A percentile compares a stretch with the other conserved stretches of the same genome.
Conservation (phyloP, 768 basidiomycete species). For the Termitomyces sp. region DNA sequence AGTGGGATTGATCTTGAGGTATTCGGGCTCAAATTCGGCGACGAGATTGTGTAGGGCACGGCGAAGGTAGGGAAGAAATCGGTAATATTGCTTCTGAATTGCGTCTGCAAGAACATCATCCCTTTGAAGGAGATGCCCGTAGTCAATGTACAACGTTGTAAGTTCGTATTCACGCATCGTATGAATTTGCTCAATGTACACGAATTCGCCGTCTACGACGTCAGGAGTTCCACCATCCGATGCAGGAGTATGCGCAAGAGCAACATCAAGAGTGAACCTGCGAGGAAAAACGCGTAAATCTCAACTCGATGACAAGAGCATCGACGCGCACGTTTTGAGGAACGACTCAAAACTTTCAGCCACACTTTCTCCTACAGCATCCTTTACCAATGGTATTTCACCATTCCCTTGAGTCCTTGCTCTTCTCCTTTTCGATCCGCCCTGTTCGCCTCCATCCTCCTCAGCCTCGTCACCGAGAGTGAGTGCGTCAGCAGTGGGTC, state of each 20-base stretch:
- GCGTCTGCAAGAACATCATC: slow-evolving; percentile 94
- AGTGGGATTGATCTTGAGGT: slow-evolving; percentile 90
- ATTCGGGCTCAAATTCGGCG: slow-evolving; percentile 85
- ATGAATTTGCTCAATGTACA: slow-evolving; percentile 91
- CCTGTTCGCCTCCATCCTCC: slow-evolving; percentile 30
- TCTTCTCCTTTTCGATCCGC: slow-evolving; percentile 35
- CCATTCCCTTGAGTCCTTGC: slow-evolving; percentile 46
- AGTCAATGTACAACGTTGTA: slow-evolving; percentile 96
- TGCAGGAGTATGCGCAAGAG: slow-evolving; percentile 73
- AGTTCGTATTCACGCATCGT: slow-evolving; percentile 93
- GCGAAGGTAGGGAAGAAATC: slow-evolving; percentile 91
- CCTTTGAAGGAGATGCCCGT: slow-evolving; percentile 78
- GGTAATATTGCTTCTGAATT: slow-evolving; percentile 92
- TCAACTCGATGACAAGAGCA: neutral
- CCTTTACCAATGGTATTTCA: slow-evolving; percentile 84
- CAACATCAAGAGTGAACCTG: slow-evolving; percentile 83
- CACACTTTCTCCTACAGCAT: slow-evolving; percentile 94
- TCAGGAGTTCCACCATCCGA: slow-evolving; percentile 62
- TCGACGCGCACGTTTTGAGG: slow-evolving; percentile 70
- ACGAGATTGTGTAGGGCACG: slow-evolving; percentile 89
- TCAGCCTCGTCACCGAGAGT: slow-evolving; percentile 50
- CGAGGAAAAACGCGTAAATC: slow-evolving; percentile 8
- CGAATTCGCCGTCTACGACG: slow-evolving; percentile 52
- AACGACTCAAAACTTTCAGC: slow-evolving; percentile 90
- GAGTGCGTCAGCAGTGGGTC: slow-evolving; percentile 46